These are phyloP conservation scores for Mucor irregularis DNA, from an alignment of 371 early-diverging fungal genomes.

Conservation along the genomic window DNA sequence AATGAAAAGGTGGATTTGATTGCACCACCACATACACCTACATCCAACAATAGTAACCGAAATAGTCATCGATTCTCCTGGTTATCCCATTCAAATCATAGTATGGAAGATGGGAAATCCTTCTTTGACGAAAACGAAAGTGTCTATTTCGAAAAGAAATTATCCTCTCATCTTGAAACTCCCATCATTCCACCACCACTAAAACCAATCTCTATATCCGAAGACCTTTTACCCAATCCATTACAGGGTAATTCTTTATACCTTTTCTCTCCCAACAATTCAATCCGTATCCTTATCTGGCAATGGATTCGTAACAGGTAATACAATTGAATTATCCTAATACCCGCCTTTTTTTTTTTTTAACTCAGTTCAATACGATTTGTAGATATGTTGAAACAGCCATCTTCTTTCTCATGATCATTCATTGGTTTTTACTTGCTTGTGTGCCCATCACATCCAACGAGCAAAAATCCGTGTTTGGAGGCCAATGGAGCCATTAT, in stretches of 20 bases:
- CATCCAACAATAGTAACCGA: background rate
- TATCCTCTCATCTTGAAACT: background rate
- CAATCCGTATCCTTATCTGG: constrained; percentile 34
- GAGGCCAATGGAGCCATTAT: constrained; percentile 55
- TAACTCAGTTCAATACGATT: background rate
- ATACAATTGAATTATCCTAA: background rate
- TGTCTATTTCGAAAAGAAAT: constrained; percentile 3
- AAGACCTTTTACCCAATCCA: constrained; percentile 10
- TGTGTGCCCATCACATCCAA: constrained; percentile 47
- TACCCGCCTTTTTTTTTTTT: background rate
- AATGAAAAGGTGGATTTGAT: background rate
- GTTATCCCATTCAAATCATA: constrained; percentile 10
- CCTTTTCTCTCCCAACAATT: constrained; percentile 28
- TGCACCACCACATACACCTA: background rate
- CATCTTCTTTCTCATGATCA: constrained; percentile 45
- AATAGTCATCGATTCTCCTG: constrained; percentile 13
- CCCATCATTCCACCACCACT: background rate
- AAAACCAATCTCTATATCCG: background rate
- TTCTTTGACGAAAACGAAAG: background rate
- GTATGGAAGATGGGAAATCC: background rate
- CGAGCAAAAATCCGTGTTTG: constrained; percentile 47
- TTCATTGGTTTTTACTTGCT: constrained; percentile 59
- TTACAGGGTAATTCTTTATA: constrained; percentile 31
- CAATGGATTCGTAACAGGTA: constrained; percentile 44
- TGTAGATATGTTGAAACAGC: constrained; percentile 44